Evolutionary conservation across 371 early-diverging fungal genomes (phyloP), one percentile per base, ranked within the genome.

Genomic region (Rhizopus arrhizus): DNA sequence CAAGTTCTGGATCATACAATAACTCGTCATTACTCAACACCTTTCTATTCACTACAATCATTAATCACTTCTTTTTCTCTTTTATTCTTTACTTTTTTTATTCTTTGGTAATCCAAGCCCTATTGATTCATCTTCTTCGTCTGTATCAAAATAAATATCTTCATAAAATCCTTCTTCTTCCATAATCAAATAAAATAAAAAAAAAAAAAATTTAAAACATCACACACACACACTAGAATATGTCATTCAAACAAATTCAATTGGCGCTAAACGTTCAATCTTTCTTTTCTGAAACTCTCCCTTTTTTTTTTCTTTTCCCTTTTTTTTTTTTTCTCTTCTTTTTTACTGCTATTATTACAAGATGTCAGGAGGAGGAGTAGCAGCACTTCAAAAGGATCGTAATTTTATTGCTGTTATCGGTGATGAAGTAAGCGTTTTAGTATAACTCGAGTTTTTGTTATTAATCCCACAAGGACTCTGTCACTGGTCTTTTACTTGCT

Each of bases 401-500:
- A 87, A 88, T 36, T 89, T 96, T 54, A 89, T 98, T 73, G 95
- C 95, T 31, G 91, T 95, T 48, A 95, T 98, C 65, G 99, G 99
- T 61, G 99, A 97, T 74, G 98, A 98, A 85, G 95, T 92, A 63
- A 38, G 16, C 28, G 34, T 15, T 46, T 35, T 22, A 22, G 22
- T 22, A 22, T 22, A 22, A 22, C 22, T 22, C 22, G 22, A 22
- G 22, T 33, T 3, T 45, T 52, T 45, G 5, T 28, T 28, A 35
- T 15, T 40, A 73, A n/a, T 40, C 8, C 28, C 31, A 33, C 2
- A 34, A 95, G 92, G 99, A 98, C 80, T 90, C 97, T 11, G 94
- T 99, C 50, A 99, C 99, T 4, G 99, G 99, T 42, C 84, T 98
- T 58, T 84, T 99, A 35, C 85, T 99, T 48, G 96, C 98, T 35